These are phyloP conservation scores for Fistulinella prunicolor DNA, from an alignment of 768 basidiomycete species.

Conservation along the genomic window DNA sequence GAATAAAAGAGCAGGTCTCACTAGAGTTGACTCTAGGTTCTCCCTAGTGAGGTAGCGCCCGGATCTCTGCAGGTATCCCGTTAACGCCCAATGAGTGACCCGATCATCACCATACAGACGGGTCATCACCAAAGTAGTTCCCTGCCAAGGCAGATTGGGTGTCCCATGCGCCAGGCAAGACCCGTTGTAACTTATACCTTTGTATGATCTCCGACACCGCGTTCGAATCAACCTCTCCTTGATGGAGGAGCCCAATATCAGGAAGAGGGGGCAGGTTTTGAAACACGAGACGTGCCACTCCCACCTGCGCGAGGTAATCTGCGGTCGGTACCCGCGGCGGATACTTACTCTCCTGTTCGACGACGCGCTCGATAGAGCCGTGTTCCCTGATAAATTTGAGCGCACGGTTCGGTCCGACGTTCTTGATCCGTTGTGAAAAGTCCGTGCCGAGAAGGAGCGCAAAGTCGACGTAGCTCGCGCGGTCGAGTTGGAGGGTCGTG, in stretches of 20 bases:
- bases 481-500: slow-evolving; percentile 51
- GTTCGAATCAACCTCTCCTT: slow-evolving; percentile 38
- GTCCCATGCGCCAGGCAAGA: slow-evolving; percentile 41
- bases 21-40: too few relatives aligned
- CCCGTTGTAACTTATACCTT: slow-evolving; percentile 47
- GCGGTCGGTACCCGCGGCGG: slow-evolving; percentile 44
- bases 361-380: slow-evolving; percentile 68
- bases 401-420: slow-evolving; percentile 75
- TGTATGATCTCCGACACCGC: slow-evolving; percentile 47
- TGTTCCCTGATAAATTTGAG: slow-evolving; percentile 71
- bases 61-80: too few relatives aligned
- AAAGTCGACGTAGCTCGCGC: slow-evolving; percentile 72
- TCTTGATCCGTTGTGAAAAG: slow-evolving; percentile 81
- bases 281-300: slow-evolving; percentile 62
- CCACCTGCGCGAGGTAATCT: slow-evolving; percentile 64
- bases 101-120: too few relatives aligned
- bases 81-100: too few relatives aligned
- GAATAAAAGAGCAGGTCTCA: too few relatives aligned
- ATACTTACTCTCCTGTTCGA: slow-evolving; percentile 52
- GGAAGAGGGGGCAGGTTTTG: slow-evolving; percentile 64
- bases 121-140: slow-evolving; percentile 68
- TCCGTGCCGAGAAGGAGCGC: slow-evolving; percentile 87
- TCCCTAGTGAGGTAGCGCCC: too few relatives aligned
- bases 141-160: slow-evolving; percentile 48
- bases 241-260: slow-evolving; percentile 33